These are phyloP conservation scores for Nicotiana undulata DNA, from an alignment of 257 asterid genomes.

Conservation along the genomic window DNA sequence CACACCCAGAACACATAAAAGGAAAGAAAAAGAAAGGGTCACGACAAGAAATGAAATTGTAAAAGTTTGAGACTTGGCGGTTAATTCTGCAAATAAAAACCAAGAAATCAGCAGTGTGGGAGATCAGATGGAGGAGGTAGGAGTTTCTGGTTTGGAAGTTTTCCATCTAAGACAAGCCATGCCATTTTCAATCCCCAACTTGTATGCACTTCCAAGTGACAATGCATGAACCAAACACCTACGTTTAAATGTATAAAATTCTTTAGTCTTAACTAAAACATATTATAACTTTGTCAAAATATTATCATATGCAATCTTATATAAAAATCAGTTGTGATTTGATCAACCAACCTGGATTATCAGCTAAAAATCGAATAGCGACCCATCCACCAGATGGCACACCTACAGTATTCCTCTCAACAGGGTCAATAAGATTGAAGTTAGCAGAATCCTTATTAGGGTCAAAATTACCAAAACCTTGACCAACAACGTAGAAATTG, in stretches of 20 bases:
- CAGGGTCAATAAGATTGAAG: slow-evolving; percentile 45
- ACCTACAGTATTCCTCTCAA: not conserved
- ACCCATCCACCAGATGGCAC: not conserved
- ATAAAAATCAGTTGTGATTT: too few species aligned
- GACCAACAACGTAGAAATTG: slow-evolving; percentile 55
- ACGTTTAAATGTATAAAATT: too few species aligned
- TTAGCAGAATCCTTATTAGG: slow-evolving; percentile 34
- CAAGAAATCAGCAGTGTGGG: slow-evolving; percentile 35
- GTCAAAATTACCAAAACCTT: slow-evolving; percentile 46
- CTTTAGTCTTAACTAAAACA: too few species aligned
- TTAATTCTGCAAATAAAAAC: not conserved
- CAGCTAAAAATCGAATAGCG: slow-evolving; percentile 35
- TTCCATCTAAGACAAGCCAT: slow-evolving; percentile 29
- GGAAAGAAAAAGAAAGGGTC: too few species aligned
- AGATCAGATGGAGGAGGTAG: slow-evolving; percentile 56
- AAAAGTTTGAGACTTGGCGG: not conserved
- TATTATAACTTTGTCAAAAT: too few species aligned
- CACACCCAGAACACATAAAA: not conserved
- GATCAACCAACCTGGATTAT: slow-evolving; percentile 43
- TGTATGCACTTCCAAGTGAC: slow-evolving; percentile 47
- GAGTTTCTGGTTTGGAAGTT: slow-evolving; percentile 41
- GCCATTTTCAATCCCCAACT: slow-evolving; percentile 48
- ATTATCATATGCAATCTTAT: too few species aligned
- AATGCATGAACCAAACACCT: not conserved
- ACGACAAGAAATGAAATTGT: not conserved